These are phyloP conservation scores for Leucocoprinus leucothites DNA, from an alignment of 768 basidiomycete genomes.

Conservation along the genomic window DNA sequence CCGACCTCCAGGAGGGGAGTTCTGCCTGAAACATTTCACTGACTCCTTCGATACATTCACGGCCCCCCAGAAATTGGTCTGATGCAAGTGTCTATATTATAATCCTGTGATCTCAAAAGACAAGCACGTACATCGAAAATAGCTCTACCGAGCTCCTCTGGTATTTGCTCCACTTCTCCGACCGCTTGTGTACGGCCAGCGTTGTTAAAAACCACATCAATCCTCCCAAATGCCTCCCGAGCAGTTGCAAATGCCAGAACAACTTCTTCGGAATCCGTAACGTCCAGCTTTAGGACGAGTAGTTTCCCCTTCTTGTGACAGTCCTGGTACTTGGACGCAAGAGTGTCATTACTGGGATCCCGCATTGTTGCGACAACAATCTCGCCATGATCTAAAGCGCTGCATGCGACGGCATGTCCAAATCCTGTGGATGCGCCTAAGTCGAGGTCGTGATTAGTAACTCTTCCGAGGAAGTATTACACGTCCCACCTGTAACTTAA, in stretches of 20 bases:
- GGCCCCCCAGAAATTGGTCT: slow-evolving; percentile 33
- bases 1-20: slow-evolving; percentile 34
- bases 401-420: slow-evolving; percentile 33
- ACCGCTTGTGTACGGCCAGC: slow-evolving; percentile 29
- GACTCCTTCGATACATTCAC: slow-evolving; percentile 28
- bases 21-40: slow-evolving; percentile 34
- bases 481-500: slow-evolving; percentile 5
- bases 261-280: slow-evolving; percentile 28
- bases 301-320: slow-evolving; percentile 18
- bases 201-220: slow-evolving; percentile 34
- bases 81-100: neutral
- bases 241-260: slow-evolving; percentile 27
- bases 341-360: slow-evolving; percentile 25
- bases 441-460: too few species aligned
- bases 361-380: slow-evolving; percentile 37
- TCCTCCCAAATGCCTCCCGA: slow-evolving; percentile 28
- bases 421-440: slow-evolving; percentile 28
- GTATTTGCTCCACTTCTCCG: slow-evolving; percentile 35
- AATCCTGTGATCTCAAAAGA: slow-evolving; percentile 9
- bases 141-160: slow-evolving; percentile 28
- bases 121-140: slow-evolving; percentile 32
- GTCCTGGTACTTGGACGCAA: slow-evolving; percentile 24
- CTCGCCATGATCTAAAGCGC: slow-evolving; percentile 34
- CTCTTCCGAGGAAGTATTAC: too few species aligned
- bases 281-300: slow-evolving; percentile 33